Percentiles rank a stretch among this genome's conserved stretches.
Evolutionary conservation across 2,329 filamentous ascomycete species (phyloP).

Genomic region (Talaromyces rugulosus): DNA sequence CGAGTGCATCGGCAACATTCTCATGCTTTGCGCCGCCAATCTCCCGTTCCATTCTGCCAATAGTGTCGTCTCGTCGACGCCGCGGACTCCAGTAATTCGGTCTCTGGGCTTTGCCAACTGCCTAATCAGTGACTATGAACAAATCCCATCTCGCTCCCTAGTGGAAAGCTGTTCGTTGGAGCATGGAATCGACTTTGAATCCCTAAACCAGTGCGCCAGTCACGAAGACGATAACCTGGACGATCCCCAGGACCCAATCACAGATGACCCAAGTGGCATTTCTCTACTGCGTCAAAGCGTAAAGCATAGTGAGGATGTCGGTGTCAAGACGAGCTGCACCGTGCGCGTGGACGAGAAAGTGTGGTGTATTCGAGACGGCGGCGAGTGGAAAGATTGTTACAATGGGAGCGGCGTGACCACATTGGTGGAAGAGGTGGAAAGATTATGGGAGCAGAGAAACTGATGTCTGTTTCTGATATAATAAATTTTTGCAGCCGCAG

Average conservation of each 20-base stretch:
- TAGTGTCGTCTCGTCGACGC: conserved; percentile 40
- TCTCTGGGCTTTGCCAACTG: conserved; percentile 94
- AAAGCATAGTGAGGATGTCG: conserved; percentile 54
- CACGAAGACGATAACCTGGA: conserved; percentile 62
- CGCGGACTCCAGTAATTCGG: conserved; percentile 68
- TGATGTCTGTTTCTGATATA: conserved; percentile 5
- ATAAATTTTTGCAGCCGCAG: neutral
- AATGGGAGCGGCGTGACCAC: conserved; percentile 52
- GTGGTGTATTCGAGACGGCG: conserved; percentile 78
- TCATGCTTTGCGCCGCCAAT: conserved; percentile 83
- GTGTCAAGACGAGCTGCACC: conserved; percentile 70
- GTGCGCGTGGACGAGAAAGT: conserved; percentile 72
- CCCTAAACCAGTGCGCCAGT: conserved; percentile 76
- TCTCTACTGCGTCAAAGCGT: conserved; percentile 42
- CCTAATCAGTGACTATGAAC: conserved; percentile 67
- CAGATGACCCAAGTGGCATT: conserved; percentile 54
- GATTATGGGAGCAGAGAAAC: conserved; percentile 51
- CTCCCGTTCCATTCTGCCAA: conserved; percentile 44
- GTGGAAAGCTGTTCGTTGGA: conserved; percentile 86
- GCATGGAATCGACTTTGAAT: conserved; percentile 78
- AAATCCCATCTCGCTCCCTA: conserved; percentile 74
- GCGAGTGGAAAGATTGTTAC: conserved; percentile 75
- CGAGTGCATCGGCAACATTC: conserved; percentile 91
- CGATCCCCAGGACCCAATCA: conserved; percentile 50
- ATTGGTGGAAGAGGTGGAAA: conserved; percentile 72